Conservation (phyloP, 1,284 basidiomycete species). For the Rugiboletus extremiorientalis region DNA sequence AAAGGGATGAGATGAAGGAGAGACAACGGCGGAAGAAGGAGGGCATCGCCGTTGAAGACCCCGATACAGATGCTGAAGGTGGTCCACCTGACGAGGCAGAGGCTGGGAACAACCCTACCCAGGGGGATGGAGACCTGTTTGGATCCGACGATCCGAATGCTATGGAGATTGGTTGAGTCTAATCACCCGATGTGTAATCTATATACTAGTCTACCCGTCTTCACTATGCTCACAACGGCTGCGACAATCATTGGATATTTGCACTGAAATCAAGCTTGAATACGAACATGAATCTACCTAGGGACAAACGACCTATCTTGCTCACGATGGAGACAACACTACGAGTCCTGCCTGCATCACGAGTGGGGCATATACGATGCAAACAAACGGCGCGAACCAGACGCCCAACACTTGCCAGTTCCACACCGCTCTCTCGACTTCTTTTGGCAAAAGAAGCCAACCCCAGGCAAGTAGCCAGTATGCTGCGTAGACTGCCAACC, state of each 20-base stretch:
- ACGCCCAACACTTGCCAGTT: conserved; percentile 70
- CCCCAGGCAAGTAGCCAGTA: conserved; percentile 54
- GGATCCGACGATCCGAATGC: conserved; percentile 49
- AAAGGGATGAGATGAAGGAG: conserved; percentile 76
- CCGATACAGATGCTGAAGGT: conserved; percentile 46
- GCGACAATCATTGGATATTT: neutral
- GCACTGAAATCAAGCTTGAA: neutral
- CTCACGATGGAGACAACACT: conserved; percentile 29
- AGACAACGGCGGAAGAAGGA: conserved; percentile 65
- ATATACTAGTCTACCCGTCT: neutral
- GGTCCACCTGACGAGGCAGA: conserved; percentile 42
- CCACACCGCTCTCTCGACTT: conserved; percentile 53
- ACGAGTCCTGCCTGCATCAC: conserved; percentile 66
- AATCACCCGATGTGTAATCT: neutral
- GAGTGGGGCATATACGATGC: conserved; percentile 67
- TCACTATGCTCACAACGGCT: neutral
- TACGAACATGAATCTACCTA: conserved; percentile 1
- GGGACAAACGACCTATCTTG: neutral
- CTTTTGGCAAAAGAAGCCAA: conserved; percentile 51
- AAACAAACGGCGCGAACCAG: conserved; percentile 77
- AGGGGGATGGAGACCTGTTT: conserved; percentile 47
- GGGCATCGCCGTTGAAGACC: conserved; percentile 50
- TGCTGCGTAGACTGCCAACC: conserved; percentile 39
- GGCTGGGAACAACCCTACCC: conserved; percentile 21
- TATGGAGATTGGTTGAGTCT: conserved; percentile 44